Evolutionary conservation across 2,329 filamentous ascomycete species (phyloP).

Genomic region (Ophiostoma sp.): DNA sequence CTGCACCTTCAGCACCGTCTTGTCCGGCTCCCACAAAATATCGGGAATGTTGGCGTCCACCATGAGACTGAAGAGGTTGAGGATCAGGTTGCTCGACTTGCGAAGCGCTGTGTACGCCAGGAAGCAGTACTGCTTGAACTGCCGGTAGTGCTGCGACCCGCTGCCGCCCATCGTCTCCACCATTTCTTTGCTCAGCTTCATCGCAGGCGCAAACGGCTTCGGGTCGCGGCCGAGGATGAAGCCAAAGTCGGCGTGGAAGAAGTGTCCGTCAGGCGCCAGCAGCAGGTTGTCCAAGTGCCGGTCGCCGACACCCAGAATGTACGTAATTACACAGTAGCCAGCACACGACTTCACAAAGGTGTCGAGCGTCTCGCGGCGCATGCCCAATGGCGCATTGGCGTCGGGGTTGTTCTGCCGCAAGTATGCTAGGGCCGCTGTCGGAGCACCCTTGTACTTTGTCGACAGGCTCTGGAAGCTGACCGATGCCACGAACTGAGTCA

Average conservation of each 20-base stretch:
- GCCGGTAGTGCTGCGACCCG: constrained; percentile 70
- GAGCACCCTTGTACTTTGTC: constrained; percentile 62
- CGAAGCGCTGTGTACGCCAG: constrained; percentile 87
- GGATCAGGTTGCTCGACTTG: constrained; percentile 82
- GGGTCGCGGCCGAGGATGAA: constrained; percentile 96
- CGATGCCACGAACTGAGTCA: constrained; percentile 88
- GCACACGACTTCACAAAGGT: constrained; percentile 94
- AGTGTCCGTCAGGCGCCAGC: constrained; percentile 81
- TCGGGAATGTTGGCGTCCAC: constrained; percentile 96
- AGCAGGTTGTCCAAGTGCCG: constrained; percentile 93
- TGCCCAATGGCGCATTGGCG: constrained; percentile 69
- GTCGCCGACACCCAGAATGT: constrained; percentile 92
- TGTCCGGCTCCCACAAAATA: constrained; percentile 85
- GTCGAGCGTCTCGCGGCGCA: constrained; percentile 88
- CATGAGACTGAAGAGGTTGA: constrained; percentile 96
- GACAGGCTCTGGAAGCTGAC: constrained; percentile 77
- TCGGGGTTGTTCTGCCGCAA: constrained; percentile 87
- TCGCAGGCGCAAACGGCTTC: constrained; percentile 92
- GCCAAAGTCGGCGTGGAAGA: constrained; percentile 98
- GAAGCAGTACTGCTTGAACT: constrained; percentile 95
- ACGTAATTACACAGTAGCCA: constrained; percentile 97
- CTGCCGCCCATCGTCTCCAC: constrained; percentile 95
- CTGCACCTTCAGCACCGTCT: constrained; percentile 89
- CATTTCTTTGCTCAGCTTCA: constrained; percentile 98
- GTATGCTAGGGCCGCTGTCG: constrained; percentile 64